Base-by-base conservation (phyloP, 2,329 filamentous ascomycete species). In the Phaeoacremonium minimum region DNA sequence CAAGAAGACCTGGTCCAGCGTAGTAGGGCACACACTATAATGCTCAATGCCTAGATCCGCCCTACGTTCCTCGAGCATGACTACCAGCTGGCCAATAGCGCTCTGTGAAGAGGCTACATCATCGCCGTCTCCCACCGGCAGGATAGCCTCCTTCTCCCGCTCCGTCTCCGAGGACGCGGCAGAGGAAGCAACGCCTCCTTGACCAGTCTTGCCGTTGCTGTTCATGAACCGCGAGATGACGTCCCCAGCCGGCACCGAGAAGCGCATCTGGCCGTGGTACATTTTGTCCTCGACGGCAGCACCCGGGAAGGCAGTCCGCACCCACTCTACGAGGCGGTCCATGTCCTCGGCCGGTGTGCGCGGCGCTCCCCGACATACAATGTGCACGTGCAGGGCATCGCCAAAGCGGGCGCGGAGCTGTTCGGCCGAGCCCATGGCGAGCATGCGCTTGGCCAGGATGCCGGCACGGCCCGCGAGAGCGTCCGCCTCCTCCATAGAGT, bases 401-500 rank as follows among this genome's bases (percentile, higher is more conserved):
- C 89, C 90, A 52, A 90, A 89, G 37, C 82, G 78, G 30, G 73
- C 71, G 7, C 90, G 73, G 4, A 96, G 69, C 39, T 81, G 67
- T 20, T 88, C 80, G 1, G 81, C 83, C 0, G 82, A 85, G 4
- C 90, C 90, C 7, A 93, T 70, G 1, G 89, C 90, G 15, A 96
- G 71, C 88, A 96, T 94, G 19, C 81, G 75, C 48, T 78, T 76
- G 7, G 89, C 87, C 63, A 97, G 80, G 47, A 97, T 95, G 11
- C 88, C 91, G 0, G 85, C 88, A 2, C 88, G 75, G 18, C 80
- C 80, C 0, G 90, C 90, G 3, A 97, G 71, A 1, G 89, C 89
- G 52, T 95, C 88, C 1, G 90, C 91, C 62, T 96, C 91, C 57
- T 96, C 90, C 89, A 96, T 95, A 33, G 80, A 87, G 58, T 97